Conservation (phyloP, 2,329 filamentous ascomycete species). For the Aureobasidium sp. region DNA sequence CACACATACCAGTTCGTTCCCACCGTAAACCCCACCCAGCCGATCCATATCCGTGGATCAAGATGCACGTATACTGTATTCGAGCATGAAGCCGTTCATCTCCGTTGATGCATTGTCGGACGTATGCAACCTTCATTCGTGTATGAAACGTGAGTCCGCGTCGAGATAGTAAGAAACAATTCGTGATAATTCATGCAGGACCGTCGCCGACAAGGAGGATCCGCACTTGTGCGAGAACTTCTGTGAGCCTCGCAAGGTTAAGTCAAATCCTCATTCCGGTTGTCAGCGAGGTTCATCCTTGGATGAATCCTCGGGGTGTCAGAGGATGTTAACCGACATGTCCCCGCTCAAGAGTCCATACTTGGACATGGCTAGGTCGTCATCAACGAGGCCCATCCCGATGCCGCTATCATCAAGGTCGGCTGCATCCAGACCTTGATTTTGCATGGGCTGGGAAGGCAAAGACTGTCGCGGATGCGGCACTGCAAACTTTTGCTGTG, state of each 20-base stretch:
- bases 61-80: conserved; percentile 8
- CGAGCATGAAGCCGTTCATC: background rate
- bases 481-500: conserved; percentile 6
- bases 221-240: background rate
- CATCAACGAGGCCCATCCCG: conserved; percentile 31
- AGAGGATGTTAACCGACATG: conserved; percentile 12
- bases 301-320: background rate
- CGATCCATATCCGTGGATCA: conserved; percentile 12
- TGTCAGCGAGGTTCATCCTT: background rate
- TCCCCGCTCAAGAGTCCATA: conserved; percentile 13
- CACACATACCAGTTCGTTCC: background rate
- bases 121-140: conserved; percentile 7
- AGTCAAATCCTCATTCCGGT: background rate
- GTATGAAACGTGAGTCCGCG: conserved; percentile 4
- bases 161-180: conserved; percentile 12
- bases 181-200: conserved; percentile 9
- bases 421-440: conserved; percentile 20
- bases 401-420: conserved; percentile 35
- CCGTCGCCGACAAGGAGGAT: background rate
- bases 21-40: background rate
- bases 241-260: background rate
- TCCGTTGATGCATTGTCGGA: background rate
- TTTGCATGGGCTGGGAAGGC: conserved; percentile 17
- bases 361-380: conserved; percentile 23
- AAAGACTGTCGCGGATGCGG: conserved; percentile 16